Evolutionary conservation across 306 rosid species (phyloP), one percentile per base, ranked within the genome.

Genomic region (Corylus heterophylla): DNA sequence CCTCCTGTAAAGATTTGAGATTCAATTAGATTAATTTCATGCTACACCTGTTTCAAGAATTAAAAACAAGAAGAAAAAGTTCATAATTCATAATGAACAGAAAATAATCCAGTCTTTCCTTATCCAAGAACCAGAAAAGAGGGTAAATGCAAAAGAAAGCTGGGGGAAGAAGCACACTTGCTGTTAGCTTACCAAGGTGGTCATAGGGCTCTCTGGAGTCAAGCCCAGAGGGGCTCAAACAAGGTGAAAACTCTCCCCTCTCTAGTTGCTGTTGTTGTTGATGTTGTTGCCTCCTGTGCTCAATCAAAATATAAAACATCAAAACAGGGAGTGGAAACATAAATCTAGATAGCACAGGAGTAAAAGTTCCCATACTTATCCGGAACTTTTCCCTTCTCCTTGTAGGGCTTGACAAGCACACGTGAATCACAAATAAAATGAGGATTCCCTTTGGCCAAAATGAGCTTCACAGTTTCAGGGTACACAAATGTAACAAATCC

Each of bases 401-500:
- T 95, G 85, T 95, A 95, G 51, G 98, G 98, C 88, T 95, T 95
- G 73, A 95, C 98, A 73, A 95, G 98, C 11, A 95, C 98, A 3
- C 98, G 98, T 1, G 98, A 95, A 75, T 95, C 97, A 12, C 98
- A 95, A 74, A 95, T 95, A 74, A 92, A 95, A 89, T 95, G 98
- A 12, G 98, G 98, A 83, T 95, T 95, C 64, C 98, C 98, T 80
- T 95, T 92, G 54, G 97, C 85, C 79, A 95, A 80, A 83, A 95
- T 95, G 82, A 79, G 88, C 85, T 89, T 91, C 54, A 91, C 98
- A 0, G 98, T 95, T 85, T 95, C 98, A 17, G 98, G 97, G 78
- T 86, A 90, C 87, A 92, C 93, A 76, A 95, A 95, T 17, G 98
- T 95, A 45, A 95, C 98, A 78, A 95, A 95, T 50, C 98, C 98